Percentiles rank a stretch among this genome's conserved stretches.
These are phyloP conservation scores for Cryoendolithus antarcticus DNA, from an alignment of 2,329 filamentous ascomycete genomes.

Conservation along the genomic window DNA sequence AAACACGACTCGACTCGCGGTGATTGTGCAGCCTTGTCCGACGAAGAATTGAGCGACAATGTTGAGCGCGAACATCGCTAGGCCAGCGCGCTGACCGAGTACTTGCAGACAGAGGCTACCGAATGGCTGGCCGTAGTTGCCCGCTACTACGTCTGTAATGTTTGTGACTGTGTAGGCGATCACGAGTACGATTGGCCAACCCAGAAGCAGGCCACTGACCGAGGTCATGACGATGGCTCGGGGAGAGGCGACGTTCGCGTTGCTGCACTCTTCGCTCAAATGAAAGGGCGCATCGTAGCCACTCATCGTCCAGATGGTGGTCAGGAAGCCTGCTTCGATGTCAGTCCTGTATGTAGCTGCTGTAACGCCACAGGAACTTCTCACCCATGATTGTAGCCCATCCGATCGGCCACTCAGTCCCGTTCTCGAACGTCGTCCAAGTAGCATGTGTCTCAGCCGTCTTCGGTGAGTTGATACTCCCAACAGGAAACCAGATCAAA, in stretches of 20 bases:
- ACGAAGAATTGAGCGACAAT: constrained; percentile 22
- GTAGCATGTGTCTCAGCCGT: constrained; percentile 3
- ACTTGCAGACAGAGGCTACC: constrained; percentile 22
- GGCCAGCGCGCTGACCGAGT: constrained; percentile 17
- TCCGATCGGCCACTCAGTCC: constrained; percentile 21
- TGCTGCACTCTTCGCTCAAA: constrained; percentile 22
- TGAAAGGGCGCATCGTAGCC: constrained; percentile 24
- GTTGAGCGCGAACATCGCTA: constrained; percentile 22
- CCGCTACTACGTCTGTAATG: constrained; percentile 18
- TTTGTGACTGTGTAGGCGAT: constrained; percentile 22
- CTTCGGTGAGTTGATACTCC: constrained; percentile 21
- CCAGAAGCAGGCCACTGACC: constrained; percentile 19
- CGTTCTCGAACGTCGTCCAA: constrained; percentile 9
- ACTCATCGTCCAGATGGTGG: constrained; percentile 23
- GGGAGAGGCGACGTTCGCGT: constrained; percentile 21
- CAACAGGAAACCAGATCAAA: constrained; percentile 25
- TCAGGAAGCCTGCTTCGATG: constrained; percentile 32
- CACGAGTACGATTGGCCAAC: constrained; percentile 18
- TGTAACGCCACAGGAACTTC: constrained; percentile 31
- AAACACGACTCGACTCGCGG: constrained; percentile 18
- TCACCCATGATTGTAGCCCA: constrained; percentile 22
- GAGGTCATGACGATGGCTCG: constrained; percentile 23
- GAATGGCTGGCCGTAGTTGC: constrained; percentile 21
- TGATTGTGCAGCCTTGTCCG: constrained; percentile 20
- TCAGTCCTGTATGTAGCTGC: too few species aligned